Evolutionary conservation across 164 flowering plant genomes (phyloP), one percentile per base, ranked within the genome.

Genomic region (Berberis thunbergii): DNA sequence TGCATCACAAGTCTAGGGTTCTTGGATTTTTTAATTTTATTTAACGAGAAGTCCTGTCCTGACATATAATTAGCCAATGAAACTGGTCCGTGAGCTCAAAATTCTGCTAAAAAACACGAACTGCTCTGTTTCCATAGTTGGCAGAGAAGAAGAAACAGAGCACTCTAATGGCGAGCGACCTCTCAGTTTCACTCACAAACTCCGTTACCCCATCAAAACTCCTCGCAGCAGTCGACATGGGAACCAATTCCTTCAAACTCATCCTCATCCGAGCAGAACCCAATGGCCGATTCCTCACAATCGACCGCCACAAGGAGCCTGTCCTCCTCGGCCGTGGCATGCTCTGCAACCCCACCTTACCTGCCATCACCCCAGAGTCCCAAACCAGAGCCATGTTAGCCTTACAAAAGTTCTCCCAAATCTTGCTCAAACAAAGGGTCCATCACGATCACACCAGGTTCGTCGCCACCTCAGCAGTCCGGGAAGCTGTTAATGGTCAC

Each of bases 231-330:
- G 67, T 87, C 26, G 93, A 89, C 75, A 81, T 89, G 84, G 91
- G 93, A n/a, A 80, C 89, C 56, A 89, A 83, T 74, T 81, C 96
- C 42, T 89, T 86, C 81, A 89, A 89, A 72, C 72, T 89, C 63
- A 60, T 76, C 41, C 63, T 85, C 44, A 67, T 81, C 61, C 81
- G 78, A 40, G 75, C 81, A 41, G 72, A 80, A 53, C 84, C 84
- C 38, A 67, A 73, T 58, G 84, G 86, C 42, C 77, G 74, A 45
- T 85, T 84, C 77, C 69, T 85, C 70, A 38, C 82, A 43, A 54
- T 84, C 60, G 61, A 76, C 63, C 83, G 70, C 67, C 69, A 68
- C 73, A 85, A 83, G 44, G 75, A 82, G 12, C 76, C 81, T 39
- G 86, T 84, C 55, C 71, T 77, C 45, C 83, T 84, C 49, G 82